Evolutionary conservation across 805 yeast genomes (phyloP), one percentile per base, ranked within the genome.

Genomic region (Debaryomyces maramus): DNA sequence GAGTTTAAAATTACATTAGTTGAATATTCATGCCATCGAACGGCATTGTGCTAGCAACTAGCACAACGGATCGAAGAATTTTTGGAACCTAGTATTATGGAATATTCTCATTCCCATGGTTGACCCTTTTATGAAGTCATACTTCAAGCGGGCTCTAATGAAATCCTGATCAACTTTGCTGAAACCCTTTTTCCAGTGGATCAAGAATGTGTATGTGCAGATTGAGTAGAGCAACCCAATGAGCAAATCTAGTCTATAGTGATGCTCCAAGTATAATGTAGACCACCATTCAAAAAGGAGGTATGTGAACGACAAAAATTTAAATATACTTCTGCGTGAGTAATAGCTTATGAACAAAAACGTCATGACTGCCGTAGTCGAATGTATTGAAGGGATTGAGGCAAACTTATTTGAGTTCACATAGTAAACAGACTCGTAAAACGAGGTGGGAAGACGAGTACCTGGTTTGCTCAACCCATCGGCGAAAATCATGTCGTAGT

Each of bases 401-500:
- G 85, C 88, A 65, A 83, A 83, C 22, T 81, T 87, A 34, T 81
- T 80, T 4, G 88, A 88, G 6, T 80, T 70, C 50, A 74, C 72
- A 55, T 81, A 85, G 68, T 81, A 82, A 2, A 86, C 85, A 11
- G 75, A 65, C 1, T 82, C 69, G 48, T 77, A 75, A 42, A 81
- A 47, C 53, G 79, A 81, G 0, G 83, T 77, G 1, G 85, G 85
- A 48, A 81, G 52, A 17, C 80, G 81, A 20, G 73, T 60, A 52
- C 82, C 87, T n/a, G 79, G 81, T 33, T 87, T 64, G 3, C 79
- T 76, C 31, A 83, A 63, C 2, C 88, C 88, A 10, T 88, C 90
- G 2, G 87, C 84, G 52, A 76, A 83, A 10, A 87, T 87, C 73
- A 79, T 79, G 22, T 75, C 77, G 56, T 83, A 83, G 45, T 72